Evolutionary conservation across 2,329 filamentous ascomycete species (phyloP).

Genomic region (Cercospora sojina): DNA sequence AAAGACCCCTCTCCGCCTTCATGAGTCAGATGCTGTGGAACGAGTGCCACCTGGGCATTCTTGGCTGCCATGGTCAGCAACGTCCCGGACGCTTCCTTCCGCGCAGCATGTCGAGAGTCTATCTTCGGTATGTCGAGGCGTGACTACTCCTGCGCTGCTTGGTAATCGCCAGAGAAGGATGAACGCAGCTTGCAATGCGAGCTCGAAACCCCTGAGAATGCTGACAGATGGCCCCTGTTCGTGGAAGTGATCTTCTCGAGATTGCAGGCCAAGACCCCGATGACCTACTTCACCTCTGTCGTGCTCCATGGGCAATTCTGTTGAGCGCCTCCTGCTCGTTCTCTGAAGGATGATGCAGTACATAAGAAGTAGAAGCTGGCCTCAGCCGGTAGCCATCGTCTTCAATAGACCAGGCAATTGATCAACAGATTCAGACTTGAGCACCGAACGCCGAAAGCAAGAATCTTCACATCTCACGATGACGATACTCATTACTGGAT

Average conservation of each 20-base stretch:
- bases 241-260: not conserved
- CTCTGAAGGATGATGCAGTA: not conserved
- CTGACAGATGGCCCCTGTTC: not conserved
- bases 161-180: not conserved
- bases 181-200: not conserved
- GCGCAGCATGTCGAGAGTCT: not conserved
- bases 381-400: not conserved
- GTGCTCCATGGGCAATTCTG: not conserved
- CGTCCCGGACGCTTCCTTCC: not conserved
- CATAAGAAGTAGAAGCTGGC: not conserved
- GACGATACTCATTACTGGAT: conserved; percentile 27
- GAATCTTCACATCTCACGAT: not conserved
- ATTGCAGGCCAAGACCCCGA: not conserved
- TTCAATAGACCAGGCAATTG: not conserved
- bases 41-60: not conserved
- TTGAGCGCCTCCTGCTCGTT: not conserved
- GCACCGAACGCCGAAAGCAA: not conserved
- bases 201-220: not conserved
- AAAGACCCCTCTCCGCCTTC: not conserved
- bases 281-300: not conserved
- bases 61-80: not conserved
- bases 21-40: not conserved
- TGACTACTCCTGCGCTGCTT: not conserved
- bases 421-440: not conserved
- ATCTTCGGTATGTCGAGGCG: not conserved